Conservation (phyloP, 2,329 filamentous ascomycete genomes). For the Arthrobotrys conoides region DNA sequence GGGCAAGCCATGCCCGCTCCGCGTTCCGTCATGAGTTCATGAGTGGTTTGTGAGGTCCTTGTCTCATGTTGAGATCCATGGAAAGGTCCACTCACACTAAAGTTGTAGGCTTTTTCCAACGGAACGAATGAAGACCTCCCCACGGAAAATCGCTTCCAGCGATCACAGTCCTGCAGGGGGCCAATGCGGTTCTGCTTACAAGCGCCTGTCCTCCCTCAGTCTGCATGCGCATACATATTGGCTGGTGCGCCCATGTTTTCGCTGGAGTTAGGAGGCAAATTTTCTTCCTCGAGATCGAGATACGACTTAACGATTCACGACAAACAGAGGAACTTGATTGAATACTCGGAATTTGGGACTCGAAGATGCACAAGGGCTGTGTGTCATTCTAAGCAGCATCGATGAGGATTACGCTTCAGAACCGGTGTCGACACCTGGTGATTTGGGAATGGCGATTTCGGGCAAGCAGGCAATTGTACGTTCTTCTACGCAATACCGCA, state of each 20-base stretch:
- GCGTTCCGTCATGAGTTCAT: constrained; percentile 6
- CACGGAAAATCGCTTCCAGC: constrained; percentile 36
- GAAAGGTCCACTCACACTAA: constrained; percentile 49
- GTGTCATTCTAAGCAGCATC: constrained; percentile 20
- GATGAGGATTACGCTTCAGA: constrained; percentile 36
- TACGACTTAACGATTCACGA: constrained; percentile 4
- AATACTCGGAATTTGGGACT: constrained; percentile 10
- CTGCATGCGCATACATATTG: constrained; percentile 33
- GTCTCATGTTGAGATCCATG: constrained; percentile 52
- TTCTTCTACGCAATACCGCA: background rate
- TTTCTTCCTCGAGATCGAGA: constrained; percentile 4
- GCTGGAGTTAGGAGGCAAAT: background rate
- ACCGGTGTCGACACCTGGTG: constrained; percentile 28
- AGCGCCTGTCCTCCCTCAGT: background rate
- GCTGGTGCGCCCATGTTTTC: background rate
- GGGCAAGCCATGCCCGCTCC: constrained; percentile 13
- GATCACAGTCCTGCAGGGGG: constrained; percentile 14
- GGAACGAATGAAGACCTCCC: constrained; percentile 28
- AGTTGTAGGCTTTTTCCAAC: constrained; percentile 14
- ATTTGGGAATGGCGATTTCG: constrained; percentile 54
- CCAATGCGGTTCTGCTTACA: constrained; percentile 1
- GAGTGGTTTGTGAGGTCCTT: constrained; percentile 30
- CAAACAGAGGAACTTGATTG: background rate
- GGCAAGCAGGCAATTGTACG: constrained; percentile 59
- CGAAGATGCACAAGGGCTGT: constrained; percentile 11